Percentiles rank a stretch among this genome's conserved stretches.
Conservation (phyloP, 352 stramenopile genomes). For the Phytophthora lateralis region DNA sequence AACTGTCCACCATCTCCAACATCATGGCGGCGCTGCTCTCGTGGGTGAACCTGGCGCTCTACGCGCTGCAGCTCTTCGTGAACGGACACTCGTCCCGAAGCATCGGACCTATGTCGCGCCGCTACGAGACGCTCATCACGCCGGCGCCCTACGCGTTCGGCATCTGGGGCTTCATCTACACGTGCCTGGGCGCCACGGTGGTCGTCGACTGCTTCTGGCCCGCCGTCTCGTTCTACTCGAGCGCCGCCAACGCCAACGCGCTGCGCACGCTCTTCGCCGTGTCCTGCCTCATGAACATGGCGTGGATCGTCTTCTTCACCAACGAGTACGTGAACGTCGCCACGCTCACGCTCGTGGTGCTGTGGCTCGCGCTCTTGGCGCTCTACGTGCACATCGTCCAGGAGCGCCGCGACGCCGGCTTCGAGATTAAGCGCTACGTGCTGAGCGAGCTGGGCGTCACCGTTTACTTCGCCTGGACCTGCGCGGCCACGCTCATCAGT, state of each 20-base stretch:
- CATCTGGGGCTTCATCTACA: constrained; percentile 86
- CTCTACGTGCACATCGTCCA: constrained; percentile 64
- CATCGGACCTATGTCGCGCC: constrained; percentile 61
- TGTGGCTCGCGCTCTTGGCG: constrained; percentile 64
- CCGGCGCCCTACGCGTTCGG: constrained; percentile 74
- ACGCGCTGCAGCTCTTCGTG: constrained; percentile 64
- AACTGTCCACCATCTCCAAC: no score
- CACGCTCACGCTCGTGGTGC: constrained; percentile 54
- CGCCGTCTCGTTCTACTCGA: constrained; percentile 61
- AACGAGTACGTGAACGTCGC: constrained; percentile 66
- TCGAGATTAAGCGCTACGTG: constrained; percentile 55
- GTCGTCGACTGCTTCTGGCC: constrained; percentile 73
- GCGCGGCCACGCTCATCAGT: constrained; percentile 70
- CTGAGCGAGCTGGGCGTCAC: constrained; percentile 65
- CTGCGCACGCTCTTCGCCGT: constrained; percentile 67
- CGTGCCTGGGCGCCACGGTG: constrained; percentile 63
- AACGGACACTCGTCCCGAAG: constrained; percentile 54
- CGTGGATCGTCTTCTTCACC: constrained; percentile 75
- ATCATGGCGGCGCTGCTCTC: constrained; percentile 46
- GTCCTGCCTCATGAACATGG: constrained; percentile 71
- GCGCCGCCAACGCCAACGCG: constrained; percentile 48
- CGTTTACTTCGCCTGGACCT: constrained; percentile 81
- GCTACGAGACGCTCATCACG: constrained; percentile 80
- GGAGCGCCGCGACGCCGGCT: constrained; percentile 45
- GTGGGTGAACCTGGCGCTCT: constrained; percentile 68